Conservation (phyloP, 2,329 filamentous ascomycete species). For the Leptographium procerum region DNA sequence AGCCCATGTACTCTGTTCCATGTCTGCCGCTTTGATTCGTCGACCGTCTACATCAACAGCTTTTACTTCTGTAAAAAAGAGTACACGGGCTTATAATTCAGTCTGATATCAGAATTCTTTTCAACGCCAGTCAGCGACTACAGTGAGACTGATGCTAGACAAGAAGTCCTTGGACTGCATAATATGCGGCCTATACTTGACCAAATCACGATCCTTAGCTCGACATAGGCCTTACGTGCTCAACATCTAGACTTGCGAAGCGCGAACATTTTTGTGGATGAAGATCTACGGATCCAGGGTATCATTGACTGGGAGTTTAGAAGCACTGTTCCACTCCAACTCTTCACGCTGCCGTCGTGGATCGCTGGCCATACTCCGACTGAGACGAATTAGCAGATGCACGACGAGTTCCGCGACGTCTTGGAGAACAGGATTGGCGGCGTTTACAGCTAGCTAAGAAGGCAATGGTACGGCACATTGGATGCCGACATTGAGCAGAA, state of each 20-base stretch:
- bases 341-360: slow-evolving; percentile 1
- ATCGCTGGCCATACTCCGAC: neutral
- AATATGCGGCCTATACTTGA: neutral
- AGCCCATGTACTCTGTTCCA: too few relatives aligned
- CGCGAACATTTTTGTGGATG: neutral
- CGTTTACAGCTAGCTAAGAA: neutral
- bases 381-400: neutral
- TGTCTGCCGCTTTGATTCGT: neutral
- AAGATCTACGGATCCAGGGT: neutral
- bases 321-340: neutral
- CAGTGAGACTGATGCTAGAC: too few relatives aligned
- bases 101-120: neutral
- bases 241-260: neutral
- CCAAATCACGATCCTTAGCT: neutral
- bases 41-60: neutral
- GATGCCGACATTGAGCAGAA: neutral
- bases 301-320: slow-evolving; percentile 1
- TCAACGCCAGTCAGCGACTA: neutral
- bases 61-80: neutral
- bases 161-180: neutral
- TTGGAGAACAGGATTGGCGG: neutral
- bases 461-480: neutral
- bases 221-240: neutral
- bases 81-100: neutral
- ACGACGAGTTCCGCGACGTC: neutral